Conservation (phyloP, 495 filamentous ascomycete species). For the Amorphotheca resinae region DNA sequence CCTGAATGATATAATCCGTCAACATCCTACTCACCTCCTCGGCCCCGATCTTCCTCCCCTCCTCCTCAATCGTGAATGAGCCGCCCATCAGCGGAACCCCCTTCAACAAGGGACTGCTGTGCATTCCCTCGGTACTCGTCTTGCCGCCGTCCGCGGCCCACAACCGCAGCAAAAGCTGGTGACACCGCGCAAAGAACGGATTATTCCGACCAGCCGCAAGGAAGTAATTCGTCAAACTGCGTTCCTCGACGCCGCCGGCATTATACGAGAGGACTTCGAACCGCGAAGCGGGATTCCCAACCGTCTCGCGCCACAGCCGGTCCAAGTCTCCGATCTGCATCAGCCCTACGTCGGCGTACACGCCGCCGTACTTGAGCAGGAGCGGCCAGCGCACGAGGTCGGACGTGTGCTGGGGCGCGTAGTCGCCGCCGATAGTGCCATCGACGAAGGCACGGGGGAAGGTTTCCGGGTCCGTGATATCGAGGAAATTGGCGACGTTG, state of each 20-base stretch:
- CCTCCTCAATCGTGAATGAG: conserved; percentile 10
- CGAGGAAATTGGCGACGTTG: conserved; percentile 36
- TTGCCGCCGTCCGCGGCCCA: conserved; percentile 38
- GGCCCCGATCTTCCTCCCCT: conserved; percentile 15
- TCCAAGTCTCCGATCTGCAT: conserved; percentile 45
- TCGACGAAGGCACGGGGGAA: conserved; percentile 39
- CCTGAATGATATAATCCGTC: conserved; percentile 42
- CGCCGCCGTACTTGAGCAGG: conserved; percentile 40
- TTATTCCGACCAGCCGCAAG: conserved; percentile 30
- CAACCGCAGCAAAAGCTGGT: conserved; percentile 34
- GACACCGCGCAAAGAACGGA: conserved; percentile 35
- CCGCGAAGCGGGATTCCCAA: conserved; percentile 32
- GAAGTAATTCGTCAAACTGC: conserved; percentile 37
- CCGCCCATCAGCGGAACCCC: conserved; percentile 28
- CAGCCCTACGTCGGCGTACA: conserved; percentile 43
- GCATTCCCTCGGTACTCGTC: conserved; percentile 39
- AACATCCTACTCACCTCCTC: conserved; percentile 29
- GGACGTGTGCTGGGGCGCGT: conserved; percentile 39
- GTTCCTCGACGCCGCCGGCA: conserved; percentile 22
- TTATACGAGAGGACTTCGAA: conserved; percentile 38
- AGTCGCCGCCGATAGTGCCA: conserved; percentile 32
- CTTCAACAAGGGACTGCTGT: conserved; percentile 31
- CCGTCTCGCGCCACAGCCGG: conserved; percentile 33
- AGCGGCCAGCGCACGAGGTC: conserved; percentile 45
- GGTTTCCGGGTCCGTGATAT: conserved; percentile 26